Base-by-base conservation (phyloP, 106 monocot genomes). In the Dactylorhiza incarnata region DNA sequence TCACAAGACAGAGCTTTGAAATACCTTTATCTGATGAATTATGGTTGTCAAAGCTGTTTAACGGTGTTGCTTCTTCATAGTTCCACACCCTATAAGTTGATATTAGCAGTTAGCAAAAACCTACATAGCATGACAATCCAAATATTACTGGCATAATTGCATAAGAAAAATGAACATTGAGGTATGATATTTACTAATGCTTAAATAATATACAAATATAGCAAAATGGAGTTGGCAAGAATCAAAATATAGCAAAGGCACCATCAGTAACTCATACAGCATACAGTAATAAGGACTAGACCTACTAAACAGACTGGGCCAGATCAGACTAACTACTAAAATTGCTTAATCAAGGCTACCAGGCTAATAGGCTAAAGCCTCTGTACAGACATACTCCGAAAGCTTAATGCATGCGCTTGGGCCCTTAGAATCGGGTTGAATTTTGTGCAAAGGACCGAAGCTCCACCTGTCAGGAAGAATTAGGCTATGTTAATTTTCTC, bases 1-100 rank as follows among this genome's bases (percentile, higher is more conserved):
- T 96, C 56, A 96, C 76, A 81, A 96, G 96, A 56, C 93, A 89
- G 9, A 96, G 84, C 62, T 91, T 96, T 11, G 93, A 96, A 76
- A 96, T 83, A 63, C 93, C 96, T 75, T 80, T 89, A n/a, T 96
- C 93, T 43, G 91, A 85, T 62, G 84, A 87, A 49, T 81, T 83
- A 76, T 96, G 93, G 67, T 96, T 96, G 74, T 91, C 81, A 71
- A 96, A 96, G 65, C 85, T 78, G 26, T 96, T 93, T 80, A 93
- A 71, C 50, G 86, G 65, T 43, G 68, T 74, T 58, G 80, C 86
- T 77, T 96, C 96, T 43, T 93, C 96, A 82, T 96, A 96, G 81
- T 96, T 93, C 93, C 93, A 96, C 62, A 96, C 88, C 82, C 96
- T 96, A 75, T 25, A 44, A 72, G 16, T 7, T 72, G 22, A 49